Conservation (phyloP, 148 eudicot genomes). For the Chenopodium album region DNA sequence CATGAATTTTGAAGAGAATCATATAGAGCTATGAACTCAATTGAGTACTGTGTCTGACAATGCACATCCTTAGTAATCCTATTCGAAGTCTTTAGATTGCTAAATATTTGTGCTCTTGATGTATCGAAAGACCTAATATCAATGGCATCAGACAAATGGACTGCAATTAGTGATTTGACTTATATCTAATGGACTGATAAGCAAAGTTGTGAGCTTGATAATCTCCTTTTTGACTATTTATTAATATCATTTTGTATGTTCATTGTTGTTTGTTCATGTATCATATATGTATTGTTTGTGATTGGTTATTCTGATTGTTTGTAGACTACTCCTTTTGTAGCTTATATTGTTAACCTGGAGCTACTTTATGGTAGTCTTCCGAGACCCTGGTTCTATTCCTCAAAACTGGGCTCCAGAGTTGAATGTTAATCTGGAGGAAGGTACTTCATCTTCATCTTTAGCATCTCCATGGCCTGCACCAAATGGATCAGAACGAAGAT, state of each 20-base stretch:
- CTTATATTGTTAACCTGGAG: constrained; percentile 80
- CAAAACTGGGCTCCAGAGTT: constrained; percentile 64
- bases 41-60: background rate
- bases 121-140: background rate
- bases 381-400: constrained; percentile 93
- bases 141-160: background rate
- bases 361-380: constrained; percentile 79
- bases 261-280: background rate
- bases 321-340: constrained; percentile 51
- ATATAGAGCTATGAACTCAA: background rate
- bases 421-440: constrained; percentile 58
- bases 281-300: background rate
- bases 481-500: constrained; percentile 48
- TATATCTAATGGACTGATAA: background rate
- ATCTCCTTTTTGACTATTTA: background rate
- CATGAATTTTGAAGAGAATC: background rate
- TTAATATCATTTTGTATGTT: background rate
- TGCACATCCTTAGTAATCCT: background rate
- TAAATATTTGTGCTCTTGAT: background rate
- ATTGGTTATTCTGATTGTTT: constrained; percentile 25
- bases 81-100: background rate
- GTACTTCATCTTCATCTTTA: constrained; percentile 37
- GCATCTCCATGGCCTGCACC: constrained; percentile 39
- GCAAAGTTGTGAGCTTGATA: background rate
- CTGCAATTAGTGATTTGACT: background rate